phyloP scores from a whole-genome alignment of 2,329 filamentous ascomycete genomes.

The Colletotrichum acutatum region DNA sequence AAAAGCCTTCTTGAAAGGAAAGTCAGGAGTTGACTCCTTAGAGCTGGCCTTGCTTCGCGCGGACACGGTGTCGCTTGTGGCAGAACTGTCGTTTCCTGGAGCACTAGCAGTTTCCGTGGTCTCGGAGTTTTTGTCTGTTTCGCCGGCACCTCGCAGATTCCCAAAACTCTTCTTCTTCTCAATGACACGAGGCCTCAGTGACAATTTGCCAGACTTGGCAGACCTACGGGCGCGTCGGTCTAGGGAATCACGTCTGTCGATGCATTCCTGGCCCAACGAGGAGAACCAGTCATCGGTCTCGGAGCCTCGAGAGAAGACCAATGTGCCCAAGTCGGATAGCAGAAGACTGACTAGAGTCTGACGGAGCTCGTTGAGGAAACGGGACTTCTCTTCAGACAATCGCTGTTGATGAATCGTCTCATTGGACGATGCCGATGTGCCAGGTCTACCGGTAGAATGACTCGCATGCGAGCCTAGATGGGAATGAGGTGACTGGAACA shows the following conservation, averaged over 20 bases:
- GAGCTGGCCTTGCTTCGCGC: conserved; percentile 41
- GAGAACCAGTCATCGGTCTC: conserved; percentile 94
- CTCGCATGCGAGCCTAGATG: conserved; percentile 57
- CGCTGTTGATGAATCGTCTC: conserved; percentile 73
- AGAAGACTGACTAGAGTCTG: conserved; percentile 86
- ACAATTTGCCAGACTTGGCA: conserved; percentile 53
- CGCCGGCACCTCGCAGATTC: conserved; percentile 66
- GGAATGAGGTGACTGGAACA: conserved; percentile 57
- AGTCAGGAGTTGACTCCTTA: conserved; percentile 62
- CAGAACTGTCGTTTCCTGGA: conserved; percentile 55
- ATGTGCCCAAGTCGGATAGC: conserved; percentile 87
- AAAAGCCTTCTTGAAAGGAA: conserved; percentile 86
- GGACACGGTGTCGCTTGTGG: conserved; percentile 52
- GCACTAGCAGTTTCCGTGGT: conserved; percentile 49
- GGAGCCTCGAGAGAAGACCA: conserved; percentile 87
- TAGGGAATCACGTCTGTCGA: conserved; percentile 68
- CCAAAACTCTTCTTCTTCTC: conserved; percentile 77
- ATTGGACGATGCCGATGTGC: conserved; percentile 74
- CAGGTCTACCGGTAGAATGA: conserved; percentile 66
- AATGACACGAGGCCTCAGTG: conserved; percentile 61
- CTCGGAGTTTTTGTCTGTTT: conserved; percentile 51
- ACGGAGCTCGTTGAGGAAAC: conserved; percentile 81
- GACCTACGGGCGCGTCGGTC: conserved; percentile 58
- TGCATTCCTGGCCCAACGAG: conserved; percentile 73
- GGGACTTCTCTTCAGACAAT: conserved; percentile 75